phyloP scores from a whole-genome alignment of 805 yeast genomes.

The Teunomyces kruisii region DNA sequence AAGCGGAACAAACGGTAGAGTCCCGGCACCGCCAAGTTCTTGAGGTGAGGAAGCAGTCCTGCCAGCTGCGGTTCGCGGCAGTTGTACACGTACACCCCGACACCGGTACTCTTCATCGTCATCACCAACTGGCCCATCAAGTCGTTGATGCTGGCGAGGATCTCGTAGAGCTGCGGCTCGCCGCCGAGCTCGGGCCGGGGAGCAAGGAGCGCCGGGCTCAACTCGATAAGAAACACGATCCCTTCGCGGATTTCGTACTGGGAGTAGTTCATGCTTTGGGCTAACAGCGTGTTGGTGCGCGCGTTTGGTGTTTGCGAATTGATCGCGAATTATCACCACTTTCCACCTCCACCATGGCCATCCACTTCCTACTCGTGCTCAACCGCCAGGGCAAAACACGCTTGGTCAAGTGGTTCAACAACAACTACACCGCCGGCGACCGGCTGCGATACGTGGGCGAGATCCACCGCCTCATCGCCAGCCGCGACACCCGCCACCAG shows the following conservation, averaged over 20 bases:
- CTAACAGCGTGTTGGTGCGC: not conserved
- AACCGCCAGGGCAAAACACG: conserved; percentile 94
- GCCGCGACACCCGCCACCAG: conserved; percentile 82
- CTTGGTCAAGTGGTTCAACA: conserved; percentile 71
- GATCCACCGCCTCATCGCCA: conserved; percentile 74
- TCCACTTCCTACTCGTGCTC: conserved; percentile 77
- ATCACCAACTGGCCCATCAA: conserved; percentile 66
- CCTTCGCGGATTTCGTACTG: conserved; percentile 60
- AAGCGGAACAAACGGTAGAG: conserved; percentile 52
- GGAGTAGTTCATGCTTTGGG: conserved; percentile 1
- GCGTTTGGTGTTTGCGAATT: not conserved
- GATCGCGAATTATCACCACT: not conserved
- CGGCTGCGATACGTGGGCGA: conserved; percentile 49
- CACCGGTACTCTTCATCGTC: conserved; percentile 64
- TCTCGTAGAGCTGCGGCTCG: conserved; percentile 47
- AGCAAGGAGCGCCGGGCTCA: conserved; percentile 46
- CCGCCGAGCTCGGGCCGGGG: conserved; percentile 37
- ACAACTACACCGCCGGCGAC: conserved; percentile 27
- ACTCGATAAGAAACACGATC: conserved; percentile 60
- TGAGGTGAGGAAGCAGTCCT: not conserved
- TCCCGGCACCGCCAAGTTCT: conserved; percentile 30
- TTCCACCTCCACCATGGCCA: conserved; percentile 46
- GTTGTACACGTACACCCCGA: conserved; percentile 70
- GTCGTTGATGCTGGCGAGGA: conserved; percentile 57
- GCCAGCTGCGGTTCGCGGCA: conserved; percentile 20